These are phyloP conservation scores for Mycena crocata DNA, from an alignment of 768 basidiomycete genomes.

Conservation along the genomic window DNA sequence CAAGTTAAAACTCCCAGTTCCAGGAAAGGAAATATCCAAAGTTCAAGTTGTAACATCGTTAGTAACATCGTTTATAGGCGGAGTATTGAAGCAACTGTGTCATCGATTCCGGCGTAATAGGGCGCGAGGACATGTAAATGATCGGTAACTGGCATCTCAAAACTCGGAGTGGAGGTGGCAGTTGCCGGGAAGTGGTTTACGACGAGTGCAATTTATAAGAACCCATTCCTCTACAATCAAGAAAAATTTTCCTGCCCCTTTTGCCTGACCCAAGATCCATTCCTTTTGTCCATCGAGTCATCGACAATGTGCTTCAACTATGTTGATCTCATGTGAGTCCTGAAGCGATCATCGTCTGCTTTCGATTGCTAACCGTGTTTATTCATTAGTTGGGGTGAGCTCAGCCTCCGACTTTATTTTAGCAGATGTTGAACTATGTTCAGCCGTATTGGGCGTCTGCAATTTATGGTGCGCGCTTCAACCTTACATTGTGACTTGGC, in stretches of 20 bases:
- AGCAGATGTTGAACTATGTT: background rate
- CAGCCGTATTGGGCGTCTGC: constrained; percentile 5
- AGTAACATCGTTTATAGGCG: too few species aligned
- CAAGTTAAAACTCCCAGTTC: background rate
- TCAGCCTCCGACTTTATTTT: background rate
- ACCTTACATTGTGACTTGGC: background rate
- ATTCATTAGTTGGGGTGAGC: constrained; percentile 8
- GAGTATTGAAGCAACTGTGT: too few species aligned
- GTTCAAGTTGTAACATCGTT: background rate
- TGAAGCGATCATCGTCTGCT: too few species aligned
- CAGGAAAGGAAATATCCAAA: constrained; percentile 2
- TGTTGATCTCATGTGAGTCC: background rate
- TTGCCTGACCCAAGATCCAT: too few species aligned
- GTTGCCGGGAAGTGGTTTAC: too few species aligned
- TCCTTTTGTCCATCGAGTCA: too few species aligned
- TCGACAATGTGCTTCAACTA: background rate
- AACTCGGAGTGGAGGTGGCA: background rate
- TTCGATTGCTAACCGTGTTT: background rate
- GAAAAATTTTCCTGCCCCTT: too few species aligned
- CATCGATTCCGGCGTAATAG: too few species aligned
- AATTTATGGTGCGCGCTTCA: constrained; percentile 17
- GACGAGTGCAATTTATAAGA: too few species aligned
- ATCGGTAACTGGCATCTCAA: background rate
- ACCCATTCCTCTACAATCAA: too few species aligned
- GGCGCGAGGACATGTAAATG: background rate